A percentile compares a stretch with the other conserved stretches of the same genome.
Conservation (phyloP, 441 rosid genomes). For the Gossypium schwendimanii region DNA sequence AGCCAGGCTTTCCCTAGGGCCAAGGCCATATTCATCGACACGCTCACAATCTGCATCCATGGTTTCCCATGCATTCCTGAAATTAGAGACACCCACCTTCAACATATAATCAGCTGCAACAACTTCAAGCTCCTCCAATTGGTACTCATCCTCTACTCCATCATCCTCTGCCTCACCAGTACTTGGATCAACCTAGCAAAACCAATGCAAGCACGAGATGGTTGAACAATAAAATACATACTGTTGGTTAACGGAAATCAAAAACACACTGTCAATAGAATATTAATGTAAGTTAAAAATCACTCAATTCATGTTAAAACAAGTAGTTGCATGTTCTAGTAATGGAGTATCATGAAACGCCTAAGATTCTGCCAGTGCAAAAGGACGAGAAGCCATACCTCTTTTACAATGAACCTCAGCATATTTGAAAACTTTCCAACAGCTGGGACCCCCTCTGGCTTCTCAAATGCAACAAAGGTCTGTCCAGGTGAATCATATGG, state of each 20-base stretch:
- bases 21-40: slow-evolving; percentile 94
- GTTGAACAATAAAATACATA: background rate
- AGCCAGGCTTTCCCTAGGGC: slow-evolving; percentile 74
- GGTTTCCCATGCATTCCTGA: slow-evolving; percentile 96
- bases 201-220: background rate
- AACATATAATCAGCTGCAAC: slow-evolving; percentile 85
- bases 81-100: slow-evolving; percentile 75
- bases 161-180: slow-evolving; percentile 89
- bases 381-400: slow-evolving; percentile 38
- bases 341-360: background rate
- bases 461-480: slow-evolving; percentile 78
- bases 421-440: slow-evolving; percentile 83
- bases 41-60: slow-evolving; percentile 64
- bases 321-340: background rate
- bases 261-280: background rate
- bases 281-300: background rate
- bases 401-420: slow-evolving; percentile 79
- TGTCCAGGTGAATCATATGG: slow-evolving; percentile 94
- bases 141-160: slow-evolving; percentile 97
- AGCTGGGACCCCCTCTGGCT: slow-evolving; percentile 73
- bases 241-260: background rate
- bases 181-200: slow-evolving; percentile 72
- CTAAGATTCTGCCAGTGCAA: background rate
- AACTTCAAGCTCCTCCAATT: slow-evolving; percentile 90
- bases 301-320: background rate